Base-by-base conservation (phyloP, 2,329 filamentous ascomycete species). In the Cladosporium oxysporum region DNA sequence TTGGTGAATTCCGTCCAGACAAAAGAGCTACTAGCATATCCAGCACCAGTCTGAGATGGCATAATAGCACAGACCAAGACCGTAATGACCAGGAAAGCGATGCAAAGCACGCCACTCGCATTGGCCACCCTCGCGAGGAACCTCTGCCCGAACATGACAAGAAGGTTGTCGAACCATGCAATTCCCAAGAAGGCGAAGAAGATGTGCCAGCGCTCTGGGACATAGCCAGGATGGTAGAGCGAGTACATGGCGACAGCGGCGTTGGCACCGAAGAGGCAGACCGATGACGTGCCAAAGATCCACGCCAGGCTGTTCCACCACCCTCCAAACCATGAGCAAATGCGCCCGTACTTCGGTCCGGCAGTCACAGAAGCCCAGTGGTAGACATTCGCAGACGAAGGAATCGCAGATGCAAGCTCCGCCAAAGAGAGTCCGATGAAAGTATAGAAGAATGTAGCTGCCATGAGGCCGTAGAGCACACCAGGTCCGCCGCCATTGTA, bases 11-110 rank as follows among this genome's bases (percentile, higher is more conserved):
- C 76, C 0, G 66, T 71, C 80, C 80, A 83, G 14, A 83, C 80
- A 37, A 78, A 79, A 0, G 69, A 66, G n/a, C 75, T 74, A 1
- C 71, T 71, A 1, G 79, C 79, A 65, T 80, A 77, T 1, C 77
- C 82, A 11, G 72, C 72, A 3, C 82, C 82, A 5, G 75, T 81
- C 31, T 69, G 74, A 49, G 74, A 76, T 7, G 84, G 83, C 82
- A 88, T 87, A 61, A 84, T 83, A 0, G 83, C 81, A 21, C 85
- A 83, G 5, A 86, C 83, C 53, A 88, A 69, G 41, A 87, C 77
- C 0, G 85, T 86, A 62, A 88, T 77, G 64, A 88, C 74, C 31
- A 85, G 85, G 2, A 77, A 79, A 29, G 86, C 82, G 47, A 85
- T 75, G 68, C 84, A 80, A 6, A 70, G 26, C 6, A 86, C 76